These are phyloP conservation scores for Castanea mollissima DNA, from an alignment of 306 rosid genomes.

Conservation along the genomic window DNA sequence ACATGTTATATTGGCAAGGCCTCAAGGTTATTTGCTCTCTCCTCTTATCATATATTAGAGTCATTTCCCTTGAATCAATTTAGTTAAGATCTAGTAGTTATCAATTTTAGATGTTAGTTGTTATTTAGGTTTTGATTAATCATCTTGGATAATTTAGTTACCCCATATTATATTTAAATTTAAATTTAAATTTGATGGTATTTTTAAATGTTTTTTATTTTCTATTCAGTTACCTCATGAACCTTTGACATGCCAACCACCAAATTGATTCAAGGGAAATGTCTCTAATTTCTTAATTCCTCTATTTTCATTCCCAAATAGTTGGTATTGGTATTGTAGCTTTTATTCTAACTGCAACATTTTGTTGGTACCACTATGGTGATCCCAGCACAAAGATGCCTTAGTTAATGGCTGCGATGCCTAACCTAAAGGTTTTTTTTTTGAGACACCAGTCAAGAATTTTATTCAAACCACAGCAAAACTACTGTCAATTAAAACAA, in stretches of 20 bases:
- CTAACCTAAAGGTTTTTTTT: too few species aligned
- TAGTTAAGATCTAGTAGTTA: not conserved
- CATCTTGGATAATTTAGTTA: not conserved
- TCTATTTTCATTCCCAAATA: not conserved
- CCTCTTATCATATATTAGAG: too few species aligned
- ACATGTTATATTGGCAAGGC: not conserved
- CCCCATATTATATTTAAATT: not conserved
- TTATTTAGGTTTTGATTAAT: not conserved
- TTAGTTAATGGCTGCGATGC: too few species aligned
- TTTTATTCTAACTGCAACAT: not conserved
- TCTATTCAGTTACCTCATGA: not conserved
- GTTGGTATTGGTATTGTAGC: not conserved
- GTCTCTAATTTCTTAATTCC: not conserved
- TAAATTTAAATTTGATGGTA: not conserved
- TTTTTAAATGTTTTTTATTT: not conserved
- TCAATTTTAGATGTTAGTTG: not conserved
- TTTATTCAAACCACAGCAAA: too few species aligned
- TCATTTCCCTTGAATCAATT: too few species aligned
- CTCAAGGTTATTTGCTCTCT: too few species aligned
- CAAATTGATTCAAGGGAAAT: not conserved
- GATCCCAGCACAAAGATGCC: not conserved
- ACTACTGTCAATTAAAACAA: too few species aligned
- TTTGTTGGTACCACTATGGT: not conserved
- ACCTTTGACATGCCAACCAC: not conserved
- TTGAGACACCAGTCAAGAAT: too few species aligned